These are phyloP conservation scores for Trichoderma citrinoviride DNA, from an alignment of 2,329 filamentous ascomycete genomes.

Conservation along the genomic window DNA sequence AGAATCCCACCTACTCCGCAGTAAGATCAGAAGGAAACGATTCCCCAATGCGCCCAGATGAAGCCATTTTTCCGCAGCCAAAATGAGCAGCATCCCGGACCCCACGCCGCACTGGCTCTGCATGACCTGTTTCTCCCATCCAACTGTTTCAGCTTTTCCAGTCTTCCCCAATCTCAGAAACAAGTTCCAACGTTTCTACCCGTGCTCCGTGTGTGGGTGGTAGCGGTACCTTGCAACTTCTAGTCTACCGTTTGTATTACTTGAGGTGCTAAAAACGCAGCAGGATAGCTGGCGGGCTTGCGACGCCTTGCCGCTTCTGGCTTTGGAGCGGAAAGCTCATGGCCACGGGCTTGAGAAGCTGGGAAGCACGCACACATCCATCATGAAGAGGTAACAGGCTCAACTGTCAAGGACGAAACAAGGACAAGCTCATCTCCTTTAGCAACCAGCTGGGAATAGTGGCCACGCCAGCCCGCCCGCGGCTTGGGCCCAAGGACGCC, in stretches of 20 bases:
- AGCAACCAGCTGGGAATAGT: neutral
- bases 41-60: neutral
- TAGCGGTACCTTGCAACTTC: no score
- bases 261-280: no score
- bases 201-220: no score
- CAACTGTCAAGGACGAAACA: no score
- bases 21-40: no score
- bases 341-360: neutral
- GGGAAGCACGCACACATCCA: neutral
- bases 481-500: neutral
- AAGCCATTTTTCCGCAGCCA: no score
- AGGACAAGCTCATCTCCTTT: neutral
- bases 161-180: constrained; percentile 1
- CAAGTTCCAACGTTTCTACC: neutral
- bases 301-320: neutral
- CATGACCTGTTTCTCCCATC: neutral
- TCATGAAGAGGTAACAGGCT: no score
- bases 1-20: no score
- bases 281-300: neutral
- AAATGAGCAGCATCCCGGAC: neutral
- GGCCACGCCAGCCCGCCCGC: neutral
- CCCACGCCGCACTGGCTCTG: constrained; percentile 7
- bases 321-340: neutral
- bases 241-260: no score
- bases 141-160: constrained; percentile 5